A percentile compares a stretch with the other conserved stretches of the same genome.
Conservation (phyloP, 1,139 yeast genomes). For the Hemisphaericaspora xylofermentans region DNA sequence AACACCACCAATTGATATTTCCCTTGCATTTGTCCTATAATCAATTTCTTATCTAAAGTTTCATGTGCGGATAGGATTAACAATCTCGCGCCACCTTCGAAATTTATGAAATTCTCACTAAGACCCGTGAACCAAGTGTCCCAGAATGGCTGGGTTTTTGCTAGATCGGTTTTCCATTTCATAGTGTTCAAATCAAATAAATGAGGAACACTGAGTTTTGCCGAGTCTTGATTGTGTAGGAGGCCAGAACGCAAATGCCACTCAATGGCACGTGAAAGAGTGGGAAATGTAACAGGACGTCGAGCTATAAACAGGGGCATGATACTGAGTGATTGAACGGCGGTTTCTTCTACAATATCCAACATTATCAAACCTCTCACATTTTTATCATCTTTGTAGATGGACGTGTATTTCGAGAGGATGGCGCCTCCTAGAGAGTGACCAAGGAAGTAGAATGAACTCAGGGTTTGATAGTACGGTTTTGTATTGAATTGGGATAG, state of each 20-base stretch:
- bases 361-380: constrained; percentile 69
- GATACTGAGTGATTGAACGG: constrained; percentile 61
- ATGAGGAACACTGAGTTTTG: constrained; percentile 75
- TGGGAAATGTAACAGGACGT: constrained; percentile 60
- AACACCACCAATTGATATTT: constrained; percentile 87
- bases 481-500: constrained; percentile 34
- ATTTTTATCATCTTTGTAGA: constrained; percentile 13
- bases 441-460: constrained; percentile 59
- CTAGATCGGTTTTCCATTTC: constrained; percentile 66
- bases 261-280: constrained; percentile 61
- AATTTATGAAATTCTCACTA: constrained; percentile 58
- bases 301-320: constrained; percentile 65
- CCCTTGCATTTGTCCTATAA: constrained; percentile 97
- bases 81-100: constrained; percentile 60
- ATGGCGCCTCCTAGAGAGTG: constrained; percentile 94
- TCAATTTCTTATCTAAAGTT: constrained; percentile 75
- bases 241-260: constrained; percentile 74
- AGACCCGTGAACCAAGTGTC: constrained; percentile 72
- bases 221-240: constrained; percentile 61
- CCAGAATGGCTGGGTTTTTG: constrained; percentile 70
- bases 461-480: constrained; percentile 1
- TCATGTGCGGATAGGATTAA: constrained; percentile 89
- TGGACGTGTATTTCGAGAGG: constrained; percentile 47
- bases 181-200: constrained; percentile 33
- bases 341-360: constrained; percentile 95